phyloP scores from a whole-genome alignment of 2,329 filamentous ascomycete species.

The Dissoconium aciculare region DNA sequence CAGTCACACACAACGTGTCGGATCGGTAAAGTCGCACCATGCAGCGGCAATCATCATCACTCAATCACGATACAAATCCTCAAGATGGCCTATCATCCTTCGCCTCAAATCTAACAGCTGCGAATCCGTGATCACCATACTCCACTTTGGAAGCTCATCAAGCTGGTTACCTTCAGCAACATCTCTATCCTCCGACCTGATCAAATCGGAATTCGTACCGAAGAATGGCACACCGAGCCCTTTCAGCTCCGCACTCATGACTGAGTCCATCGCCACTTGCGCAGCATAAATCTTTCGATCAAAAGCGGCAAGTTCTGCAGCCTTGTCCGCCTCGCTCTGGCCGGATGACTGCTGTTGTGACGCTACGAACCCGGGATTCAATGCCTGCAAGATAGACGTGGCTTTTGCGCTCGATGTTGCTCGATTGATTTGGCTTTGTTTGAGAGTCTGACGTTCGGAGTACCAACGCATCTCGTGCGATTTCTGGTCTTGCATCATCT shows the following conservation, averaged over 20 bases:
- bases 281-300: conserved; percentile 49
- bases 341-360: conserved; percentile 1
- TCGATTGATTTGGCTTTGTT: conserved; percentile 20
- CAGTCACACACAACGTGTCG: too few species aligned
- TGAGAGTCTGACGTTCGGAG: conserved; percentile 21
- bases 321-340: conserved; percentile 19
- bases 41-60: too few species aligned
- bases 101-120: conserved; percentile 22
- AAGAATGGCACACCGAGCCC: conserved; percentile 48
- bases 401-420: conserved; percentile 18
- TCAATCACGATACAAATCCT: conserved; percentile 27
- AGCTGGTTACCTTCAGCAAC: conserved; percentile 7
- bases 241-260: conserved; percentile 41
- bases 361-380: conserved; percentile 8
- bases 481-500: conserved; percentile 49
- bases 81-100: conserved; percentile 25
- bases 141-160: conserved; percentile 14
- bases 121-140: conserved; percentile 18
- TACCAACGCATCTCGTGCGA: conserved; percentile 47
- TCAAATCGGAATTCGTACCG: conserved; percentile 32
- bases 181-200: conserved; percentile 22
- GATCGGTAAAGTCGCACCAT: too few species aligned
- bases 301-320: conserved; percentile 42
- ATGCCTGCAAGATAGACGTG: conserved; percentile 19
- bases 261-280: conserved; percentile 43